Conservation (phyloP, 352 stramenopile genomes). For the Lagenidium sp. region DNA sequence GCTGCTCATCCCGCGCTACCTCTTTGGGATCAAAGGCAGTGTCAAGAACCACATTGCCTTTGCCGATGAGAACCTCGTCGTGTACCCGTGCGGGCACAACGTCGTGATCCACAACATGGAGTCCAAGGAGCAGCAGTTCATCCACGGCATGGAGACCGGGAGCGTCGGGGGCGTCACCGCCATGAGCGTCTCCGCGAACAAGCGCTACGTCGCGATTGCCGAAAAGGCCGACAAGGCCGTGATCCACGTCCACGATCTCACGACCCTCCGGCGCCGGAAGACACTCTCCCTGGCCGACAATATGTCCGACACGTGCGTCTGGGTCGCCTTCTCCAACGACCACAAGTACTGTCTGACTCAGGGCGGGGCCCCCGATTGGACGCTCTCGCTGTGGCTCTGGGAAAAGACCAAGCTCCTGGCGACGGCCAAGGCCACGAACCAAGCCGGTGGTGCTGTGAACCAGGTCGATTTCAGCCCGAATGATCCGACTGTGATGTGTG, state of each 20-base stretch:
- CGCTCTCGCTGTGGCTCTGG: constrained; percentile 86
- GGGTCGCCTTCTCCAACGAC: constrained; percentile 86
- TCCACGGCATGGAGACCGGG: constrained; percentile 73
- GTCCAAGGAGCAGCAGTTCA: constrained; percentile 86
- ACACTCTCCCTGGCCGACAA: constrained; percentile 75
- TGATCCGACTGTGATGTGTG: constrained; percentile 78
- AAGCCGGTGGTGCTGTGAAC: constrained; percentile 61
- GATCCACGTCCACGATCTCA: constrained; percentile 89
- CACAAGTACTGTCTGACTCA: constrained; percentile 88
- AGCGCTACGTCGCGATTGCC: constrained; percentile 83
- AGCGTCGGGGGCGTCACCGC: constrained; percentile 79
- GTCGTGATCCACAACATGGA: constrained; percentile 86
- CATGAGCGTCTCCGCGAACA: constrained; percentile 70
- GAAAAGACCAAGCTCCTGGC: constrained; percentile 89
- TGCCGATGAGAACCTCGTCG: constrained; percentile 74
- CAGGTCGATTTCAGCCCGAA: constrained; percentile 87
- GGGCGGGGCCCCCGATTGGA: constrained; percentile 85
- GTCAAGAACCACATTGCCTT: constrained; percentile 83
- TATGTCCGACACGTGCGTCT: constrained; percentile 65
- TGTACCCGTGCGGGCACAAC: constrained; percentile 87
- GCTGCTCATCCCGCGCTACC: constrained; percentile 50
- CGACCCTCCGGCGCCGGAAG: constrained; percentile 79
- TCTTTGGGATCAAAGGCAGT: constrained; percentile 79
- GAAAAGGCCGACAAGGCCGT: constrained; percentile 76
- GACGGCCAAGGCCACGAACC: constrained; percentile 60